Evolutionary conservation across 2,329 filamentous ascomycete genomes (phyloP), one percentile per base, ranked within the genome.

Genomic region (Sporothrix pallida): DNA sequence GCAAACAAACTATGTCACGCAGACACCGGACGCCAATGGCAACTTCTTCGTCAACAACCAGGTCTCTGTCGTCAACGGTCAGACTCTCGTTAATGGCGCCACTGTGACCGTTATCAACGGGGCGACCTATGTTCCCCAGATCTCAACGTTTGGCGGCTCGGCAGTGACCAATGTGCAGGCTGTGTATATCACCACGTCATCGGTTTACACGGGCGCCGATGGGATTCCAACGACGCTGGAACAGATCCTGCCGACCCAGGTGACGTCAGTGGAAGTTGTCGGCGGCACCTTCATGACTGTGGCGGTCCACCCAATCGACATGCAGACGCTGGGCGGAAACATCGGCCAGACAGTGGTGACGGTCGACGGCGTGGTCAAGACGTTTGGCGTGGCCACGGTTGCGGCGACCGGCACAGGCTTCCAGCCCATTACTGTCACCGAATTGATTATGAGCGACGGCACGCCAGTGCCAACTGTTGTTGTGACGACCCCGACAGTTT

Each of bases 401-500:
- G 77, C 76, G 1, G 77, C 75, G 6, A 76, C 75, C 1, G 58
- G 56, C 13, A 75, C 68, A 2, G 76, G 78, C 1, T 74, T 54
- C 2, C 76, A 74, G 2, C 77, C 78, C 3, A 58, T 72, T 0
- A 78, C 78, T 1, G 75, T 77, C 6, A 78, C 75, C 17, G 78
- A 76, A 56, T 79, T 79, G 0, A 79, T 79, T 0, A 77, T 76
- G 2, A 58, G 78, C 1, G 78, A 78, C n/a, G 79, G 78, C 15
- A 79, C 77, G 0, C 67, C 73, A 7, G 78, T 78, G 1, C 80
- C 77, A 0, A 69, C 78, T n/a, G 76, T 76, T 12, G 13, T 79
- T 1, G 76, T 77, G 23, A 80, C 78, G 2, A 80, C 78, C 0
- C 80, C 80, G 1, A 79, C 78, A 0, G 78, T 74, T 7, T 75